A percentile compares a stretch with the other conserved stretches of the same genome.
Evolutionary conservation across 331 rosid species (phyloP).

Genomic region (Dryas integrifolia): DNA sequence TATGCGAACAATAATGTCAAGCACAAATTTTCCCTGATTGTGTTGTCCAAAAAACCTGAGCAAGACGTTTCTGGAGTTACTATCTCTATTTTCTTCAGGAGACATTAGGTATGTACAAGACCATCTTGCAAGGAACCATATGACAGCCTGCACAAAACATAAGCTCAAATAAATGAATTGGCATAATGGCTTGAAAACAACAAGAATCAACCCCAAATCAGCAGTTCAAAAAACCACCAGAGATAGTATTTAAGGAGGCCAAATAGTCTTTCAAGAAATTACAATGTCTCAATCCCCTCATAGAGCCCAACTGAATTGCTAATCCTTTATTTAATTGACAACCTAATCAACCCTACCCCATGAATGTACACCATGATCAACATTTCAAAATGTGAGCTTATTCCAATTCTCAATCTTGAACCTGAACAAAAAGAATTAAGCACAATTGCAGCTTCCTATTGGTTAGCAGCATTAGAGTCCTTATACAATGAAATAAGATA

Average conservation of each 20-base stretch:
- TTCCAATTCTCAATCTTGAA: neutral
- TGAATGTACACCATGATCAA: neutral
- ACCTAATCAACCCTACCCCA: neutral
- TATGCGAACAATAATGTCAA: conserved; percentile 79
- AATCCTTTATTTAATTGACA: neutral
- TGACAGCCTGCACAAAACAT: conserved; percentile 65
- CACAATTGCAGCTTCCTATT: neutral
- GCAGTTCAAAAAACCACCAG: neutral
- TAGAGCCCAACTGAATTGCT: neutral
- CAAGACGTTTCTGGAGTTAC: conserved; percentile 46
- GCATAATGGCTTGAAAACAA: conserved; percentile 27
- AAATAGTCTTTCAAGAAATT: neutral
- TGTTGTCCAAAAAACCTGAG: conserved; percentile 74
- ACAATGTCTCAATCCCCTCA: neutral
- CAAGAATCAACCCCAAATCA: neutral
- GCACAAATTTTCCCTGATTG: conserved; percentile 75
- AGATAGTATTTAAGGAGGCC: neutral
- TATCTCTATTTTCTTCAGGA: conserved; percentile 53
- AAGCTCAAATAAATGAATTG: conserved; percentile 27
- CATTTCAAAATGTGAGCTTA: neutral
- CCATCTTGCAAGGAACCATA: conserved; percentile 99
- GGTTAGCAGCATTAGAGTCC: neutral
- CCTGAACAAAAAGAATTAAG: neutral
- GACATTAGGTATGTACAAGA: conserved; percentile 79
- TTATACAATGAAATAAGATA: neutral